phyloP scores from a whole-genome alignment of 2,329 filamentous ascomycete genomes.

The Geoglossum cookeanum region DNA sequence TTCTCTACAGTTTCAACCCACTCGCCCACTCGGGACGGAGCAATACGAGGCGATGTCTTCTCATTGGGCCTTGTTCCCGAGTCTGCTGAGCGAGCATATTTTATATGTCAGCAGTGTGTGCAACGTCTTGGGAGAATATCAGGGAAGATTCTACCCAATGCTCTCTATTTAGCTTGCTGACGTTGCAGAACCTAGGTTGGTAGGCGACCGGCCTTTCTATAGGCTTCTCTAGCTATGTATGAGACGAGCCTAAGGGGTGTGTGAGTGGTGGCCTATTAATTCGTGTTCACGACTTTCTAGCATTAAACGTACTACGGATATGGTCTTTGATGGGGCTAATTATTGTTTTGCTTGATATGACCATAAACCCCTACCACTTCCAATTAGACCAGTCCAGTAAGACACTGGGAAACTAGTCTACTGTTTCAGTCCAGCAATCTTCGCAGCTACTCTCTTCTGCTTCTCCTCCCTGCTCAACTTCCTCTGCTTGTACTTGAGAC shows the following conservation, averaged over 20 bases:
- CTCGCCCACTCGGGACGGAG: too few species aligned
- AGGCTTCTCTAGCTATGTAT: too few species aligned
- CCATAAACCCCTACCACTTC: not conserved
- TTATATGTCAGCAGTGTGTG: too few species aligned
- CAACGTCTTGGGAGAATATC: too few species aligned
- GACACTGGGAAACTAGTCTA: conserved; percentile 9
- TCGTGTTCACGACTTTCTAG: not conserved
- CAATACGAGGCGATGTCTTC: not conserved
- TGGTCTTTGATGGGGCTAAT: not conserved
- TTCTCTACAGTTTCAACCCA: too few species aligned
- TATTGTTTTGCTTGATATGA: not conserved
- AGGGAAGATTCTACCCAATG: too few species aligned
- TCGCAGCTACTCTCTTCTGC: conserved; percentile 66
- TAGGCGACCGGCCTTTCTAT: too few species aligned
- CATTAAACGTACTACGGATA: not conserved
- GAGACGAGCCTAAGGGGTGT: too few species aligned
- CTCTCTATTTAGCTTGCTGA: too few species aligned
- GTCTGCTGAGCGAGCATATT: too few species aligned
- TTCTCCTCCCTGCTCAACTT: conserved; percentile 77
- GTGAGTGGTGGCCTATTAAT: not conserved
- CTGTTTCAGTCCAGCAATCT: conserved; percentile 64
- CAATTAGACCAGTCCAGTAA: not conserved
- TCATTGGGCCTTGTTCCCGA: not conserved
- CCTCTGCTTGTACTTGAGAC: conserved; percentile 61
- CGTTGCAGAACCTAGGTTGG: too few species aligned